Conservation (phyloP, 2,329 filamentous ascomycete species). For the Pestalotiopsis sp. region DNA sequence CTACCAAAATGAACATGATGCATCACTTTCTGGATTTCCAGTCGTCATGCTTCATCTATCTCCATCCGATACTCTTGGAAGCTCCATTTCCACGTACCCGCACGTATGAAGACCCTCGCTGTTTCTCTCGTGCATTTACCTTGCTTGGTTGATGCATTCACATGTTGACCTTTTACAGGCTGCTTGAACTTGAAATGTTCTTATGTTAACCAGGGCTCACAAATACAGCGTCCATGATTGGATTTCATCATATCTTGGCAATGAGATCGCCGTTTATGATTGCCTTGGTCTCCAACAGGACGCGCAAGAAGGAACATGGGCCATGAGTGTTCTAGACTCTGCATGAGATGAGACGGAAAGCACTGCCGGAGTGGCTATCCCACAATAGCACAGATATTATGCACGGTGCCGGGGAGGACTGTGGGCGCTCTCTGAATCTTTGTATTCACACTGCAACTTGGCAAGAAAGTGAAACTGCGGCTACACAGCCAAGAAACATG, state of each 20-base stretch:
- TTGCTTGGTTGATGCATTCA: not conserved
- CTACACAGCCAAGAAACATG: not conserved
- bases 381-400: not conserved
- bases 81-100: not conserved
- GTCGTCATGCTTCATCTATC: not conserved
- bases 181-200: not conserved
- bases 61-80: not conserved
- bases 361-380: not conserved
- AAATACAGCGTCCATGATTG: not conserved
- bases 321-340: not conserved
- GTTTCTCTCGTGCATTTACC: not conserved
- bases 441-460: not conserved
- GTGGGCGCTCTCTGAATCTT: not conserved
- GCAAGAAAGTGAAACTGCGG: not conserved
- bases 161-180: not conserved
- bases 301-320: not conserved
- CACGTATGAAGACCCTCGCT: not conserved
- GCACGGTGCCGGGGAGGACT: not conserved
- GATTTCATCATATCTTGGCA: not conserved
- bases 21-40: not conserved
- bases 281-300: not conserved
- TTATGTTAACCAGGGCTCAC: not conserved
- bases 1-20: not conserved
- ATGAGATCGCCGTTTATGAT: slow-evolving; percentile 1
- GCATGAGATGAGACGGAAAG: not conserved